These are phyloP conservation scores for Suhomyces faveliae DNA, from an alignment of 805 yeast genomes.

Conservation along the genomic window DNA sequence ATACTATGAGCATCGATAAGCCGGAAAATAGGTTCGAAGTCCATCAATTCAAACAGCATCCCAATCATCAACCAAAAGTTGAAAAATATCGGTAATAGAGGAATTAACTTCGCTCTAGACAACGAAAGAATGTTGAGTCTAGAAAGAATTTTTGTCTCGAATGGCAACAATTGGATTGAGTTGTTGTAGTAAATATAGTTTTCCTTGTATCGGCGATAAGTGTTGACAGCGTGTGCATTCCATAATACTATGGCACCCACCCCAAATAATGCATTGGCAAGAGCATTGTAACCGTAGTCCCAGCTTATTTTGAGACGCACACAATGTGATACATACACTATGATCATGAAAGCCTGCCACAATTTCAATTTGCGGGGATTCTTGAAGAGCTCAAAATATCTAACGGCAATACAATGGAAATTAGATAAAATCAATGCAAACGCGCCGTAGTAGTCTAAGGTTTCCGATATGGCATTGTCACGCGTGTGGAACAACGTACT, in stretches of 20 bases:
- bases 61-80: slow-evolving; percentile 33
- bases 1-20: slow-evolving; percentile 87
- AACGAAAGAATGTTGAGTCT: slow-evolving; percentile 30
- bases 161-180: slow-evolving; percentile 38
- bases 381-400: slow-evolving; percentile 30
- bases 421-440: slow-evolving; percentile 35
- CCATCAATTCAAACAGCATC: slow-evolving; percentile 34
- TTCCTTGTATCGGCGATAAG: slow-evolving; percentile 15
- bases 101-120: slow-evolving; percentile 28
- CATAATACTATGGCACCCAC: slow-evolving; percentile 29
- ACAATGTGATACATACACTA: slow-evolving; percentile 27
- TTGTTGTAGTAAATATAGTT: slow-evolving; percentile 27
- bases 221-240: slow-evolving; percentile 30
- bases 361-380: slow-evolving; percentile 12
- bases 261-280: slow-evolving; percentile 33
- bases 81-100: slow-evolving; percentile 34
- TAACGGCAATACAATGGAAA: slow-evolving; percentile 32
- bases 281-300: slow-evolving; percentile 41
- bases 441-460: slow-evolving; percentile 44
- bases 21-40: slow-evolving; percentile 32
- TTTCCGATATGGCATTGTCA: slow-evolving; percentile 37
- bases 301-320: slow-evolving; percentile 27
- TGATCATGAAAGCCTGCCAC: slow-evolving; percentile 17
- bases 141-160: slow-evolving; percentile 34
- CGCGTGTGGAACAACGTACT: slow-evolving; percentile 39